Evolutionary conservation across 345 rosid species (phyloP), one percentile per base, ranked within the genome.

Genomic region (Arabis hirsuta): DNA sequence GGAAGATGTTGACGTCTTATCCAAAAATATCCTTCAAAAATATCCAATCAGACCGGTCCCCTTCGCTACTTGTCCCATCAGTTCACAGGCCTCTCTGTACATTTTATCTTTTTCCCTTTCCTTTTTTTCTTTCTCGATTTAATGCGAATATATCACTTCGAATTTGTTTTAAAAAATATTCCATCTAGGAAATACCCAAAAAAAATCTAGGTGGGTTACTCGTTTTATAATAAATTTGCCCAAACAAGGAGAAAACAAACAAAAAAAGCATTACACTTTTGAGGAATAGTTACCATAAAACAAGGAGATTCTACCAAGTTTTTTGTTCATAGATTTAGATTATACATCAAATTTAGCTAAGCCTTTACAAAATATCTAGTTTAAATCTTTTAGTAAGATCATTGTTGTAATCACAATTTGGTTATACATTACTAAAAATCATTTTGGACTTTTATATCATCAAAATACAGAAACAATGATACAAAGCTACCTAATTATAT

Each of bases 1-100:
- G 76, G 74, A 54, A 67, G 91, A 84, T 77, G 83, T 68, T 69
- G 89, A 90, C 77, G 82, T 89, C 79, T 73, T 81, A 82, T 84
- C 84, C 74, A 42, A 74, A 78, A 76, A 81, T 44, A 76, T 78
- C 81, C 61, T 61, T 65, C 71, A 73, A 76, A 65, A 71, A 66
- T 67, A 65, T 74, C 64, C 55, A 38, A 75, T 68, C 73, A 68
- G 65, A 62, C 14, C 38, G 74, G 79, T 76, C 79, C 67, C 78
- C 67, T 73, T 64, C 72, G 6, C 72, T 57, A 57, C 72, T 56
- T 64, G 71, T 64, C 74, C 65, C 79, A 62, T 62, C 70, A 16
- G 0, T 20, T 75, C 74, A 75, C 74, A 54, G 48, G 24, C 39
- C 62, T 55, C 14, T 46, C 0, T 19, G 3, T 36, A 36, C 41